Evolutionary conservation across 768 basidiomycete genomes (phyloP), one percentile per base, ranked within the genome.

Genomic region (Dioszegia aurantiaca): DNA sequence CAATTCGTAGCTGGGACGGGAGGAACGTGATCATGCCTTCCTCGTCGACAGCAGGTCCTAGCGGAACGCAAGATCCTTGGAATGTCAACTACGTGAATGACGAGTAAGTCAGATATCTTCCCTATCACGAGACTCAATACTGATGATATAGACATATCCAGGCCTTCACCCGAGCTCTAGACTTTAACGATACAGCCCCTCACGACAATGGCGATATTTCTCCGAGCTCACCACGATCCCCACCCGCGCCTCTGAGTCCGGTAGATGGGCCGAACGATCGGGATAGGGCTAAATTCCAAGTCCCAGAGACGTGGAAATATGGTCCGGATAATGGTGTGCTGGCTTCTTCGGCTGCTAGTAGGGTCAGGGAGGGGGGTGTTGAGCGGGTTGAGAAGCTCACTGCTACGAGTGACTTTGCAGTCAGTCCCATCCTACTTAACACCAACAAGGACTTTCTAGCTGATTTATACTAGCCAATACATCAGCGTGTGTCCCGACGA

Each of bases 131-230:
- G 11, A 30, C 41, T 42, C 33, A 11, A n/a, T 33, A 16, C 31
- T n/a, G 33, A 30, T 5, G 19, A 28, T 21, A 30, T 36, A 23
- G 30, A 17, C 58, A 86, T 84, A 19, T 84, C 42, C 81, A 82
- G 55, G 86, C 89, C 1, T 95, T 94, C 73, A 83, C 82, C 19
- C 82, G 86, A 60, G 90, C 90, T 2, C 78, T 95, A 17, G 78
- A 80, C 21, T 76, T 83, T 0, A 86, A 86, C 52, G 87, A 89
- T 49, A 57, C 72, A 3, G 36, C 61, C 0, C 56, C 59, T 5
- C 53, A 64, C n/a, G 63, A 72, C 6, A 6, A 11, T 4, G 68
- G 65, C 6, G 67, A 71, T 41, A 27, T 45, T 4, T 66, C 71
- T 0, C 63, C 69, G 4, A 33, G 60, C 2, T 65, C 69, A 0